Base-by-base conservation (phyloP, 306 rosid species). In the Parietaria judaica region DNA sequence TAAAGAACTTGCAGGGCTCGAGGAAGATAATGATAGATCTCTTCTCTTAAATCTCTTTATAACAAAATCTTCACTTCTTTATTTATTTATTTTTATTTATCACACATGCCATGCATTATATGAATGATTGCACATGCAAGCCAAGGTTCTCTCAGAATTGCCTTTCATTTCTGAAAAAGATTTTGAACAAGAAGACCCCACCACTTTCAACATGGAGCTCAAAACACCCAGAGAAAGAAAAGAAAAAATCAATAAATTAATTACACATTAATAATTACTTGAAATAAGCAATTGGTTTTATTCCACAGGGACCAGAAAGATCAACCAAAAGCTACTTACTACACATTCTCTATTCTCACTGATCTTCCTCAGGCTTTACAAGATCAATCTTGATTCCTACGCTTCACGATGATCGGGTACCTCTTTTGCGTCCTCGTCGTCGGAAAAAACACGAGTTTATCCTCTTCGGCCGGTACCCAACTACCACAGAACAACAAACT, bases 341-440 rank as follows among this genome's bases (percentile, higher is more conserved):
- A 60, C 45, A 60, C 35, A 60, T 55, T 56, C 52, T 43, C 63
- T 14, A 56, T 11, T 14, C 16, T 55, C 61, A 3, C 5, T 49
- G 4, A 34, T 41, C 56, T 55, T 60, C 57, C 12, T 12, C 34
- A 41, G 45, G n/a, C 57, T 66, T 53, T 46, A 66, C 68, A 72
- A 47, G 50, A 49, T 3, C 64, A 44, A 17, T 60, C 38, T 3
- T 36, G 51, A 43, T 66, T 72, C 67, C 85, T 74, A 11, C 74
- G 85, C 65, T 72, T 73, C 67, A 91, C 81, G 54, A 75, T 63
- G 69, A 91, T 84, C 3, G 98, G 98, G 63, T 83, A 91, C 68
- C 86, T 82, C 83, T 91, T 91, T 76, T 80, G 95, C 16, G 95
- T 91, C 78, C 98, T 78, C 16, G 98, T 91, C 4, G 98, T 92